A percentile compares a stretch with the other conserved stretches of the same genome.
Conservation (phyloP, 495 filamentous ascomycete genomes). For the Alectoria sarmentosa region DNA sequence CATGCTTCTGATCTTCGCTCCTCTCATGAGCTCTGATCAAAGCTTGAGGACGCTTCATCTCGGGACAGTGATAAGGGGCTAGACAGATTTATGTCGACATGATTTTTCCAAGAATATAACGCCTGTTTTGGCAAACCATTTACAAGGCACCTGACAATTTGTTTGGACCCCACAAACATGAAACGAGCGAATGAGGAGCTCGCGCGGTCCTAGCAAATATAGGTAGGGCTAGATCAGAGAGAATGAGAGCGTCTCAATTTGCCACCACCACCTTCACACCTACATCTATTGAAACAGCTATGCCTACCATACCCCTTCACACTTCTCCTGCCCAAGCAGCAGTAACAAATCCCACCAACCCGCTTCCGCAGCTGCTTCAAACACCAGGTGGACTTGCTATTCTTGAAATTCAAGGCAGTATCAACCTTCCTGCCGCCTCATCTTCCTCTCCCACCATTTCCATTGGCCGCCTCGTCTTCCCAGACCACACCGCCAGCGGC, state of each 20-base stretch:
- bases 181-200: not conserved
- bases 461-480: conserved; percentile 74
- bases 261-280: not conserved
- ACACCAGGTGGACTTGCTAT: conserved; percentile 71
- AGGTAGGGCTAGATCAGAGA: not conserved
- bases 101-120: not conserved
- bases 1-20: not conserved
- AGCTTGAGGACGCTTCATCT: not conserved
- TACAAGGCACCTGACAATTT: not conserved
- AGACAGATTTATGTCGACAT: not conserved
- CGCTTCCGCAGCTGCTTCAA: conserved; percentile 77
- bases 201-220: not conserved
- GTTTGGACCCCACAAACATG: not conserved
- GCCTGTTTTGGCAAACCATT: not conserved
- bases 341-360: conserved; percentile 36
- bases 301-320: conserved; percentile 40
- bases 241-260: not conserved
- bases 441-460: conserved; percentile 36
- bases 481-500: conserved; percentile 52
- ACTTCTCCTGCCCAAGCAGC: conserved; percentile 28
- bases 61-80: no score
- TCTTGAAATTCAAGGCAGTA: conserved; percentile 81
- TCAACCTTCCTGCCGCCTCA: conserved; percentile 56
- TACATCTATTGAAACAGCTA: conserved; percentile 16
- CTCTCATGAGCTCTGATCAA: not conserved